phyloP scores from a whole-genome alignment of 1,284 basidiomycete species.

The Moniliella sp. region DNA sequence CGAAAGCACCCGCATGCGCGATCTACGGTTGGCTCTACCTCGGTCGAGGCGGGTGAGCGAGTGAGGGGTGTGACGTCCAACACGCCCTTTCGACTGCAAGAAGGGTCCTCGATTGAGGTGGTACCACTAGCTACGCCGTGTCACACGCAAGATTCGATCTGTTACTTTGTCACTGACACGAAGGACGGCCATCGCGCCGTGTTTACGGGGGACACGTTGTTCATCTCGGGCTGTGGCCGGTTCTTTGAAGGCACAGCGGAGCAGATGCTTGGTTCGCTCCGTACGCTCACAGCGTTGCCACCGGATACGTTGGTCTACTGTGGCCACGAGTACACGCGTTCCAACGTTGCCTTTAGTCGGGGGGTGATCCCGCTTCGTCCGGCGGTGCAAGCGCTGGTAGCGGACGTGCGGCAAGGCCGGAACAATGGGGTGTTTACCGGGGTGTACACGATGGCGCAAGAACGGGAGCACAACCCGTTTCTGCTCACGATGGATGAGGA shows the following conservation, averaged over 20 bases:
- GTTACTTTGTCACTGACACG: conserved; percentile 53
- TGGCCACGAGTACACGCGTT: conserved; percentile 48
- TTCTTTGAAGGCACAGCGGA: conserved; percentile 77
- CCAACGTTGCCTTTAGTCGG: conserved; percentile 30
- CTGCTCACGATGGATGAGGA: conserved; percentile 22
- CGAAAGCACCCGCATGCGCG: too few relatives aligned
- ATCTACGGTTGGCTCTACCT: too few relatives aligned
- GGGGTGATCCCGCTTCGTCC: conserved; percentile 46
- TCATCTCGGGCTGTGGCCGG: conserved; percentile 54
- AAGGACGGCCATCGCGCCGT: conserved; percentile 39
- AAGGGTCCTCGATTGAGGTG: conserved; percentile 9
- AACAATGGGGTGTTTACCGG: conserved; percentile 47
- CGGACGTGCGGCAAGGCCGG: conserved; percentile 6
- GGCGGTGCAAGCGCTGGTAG: conserved; percentile 41
- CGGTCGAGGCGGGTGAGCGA: too few relatives aligned
- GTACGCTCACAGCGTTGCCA: conserved; percentile 48
- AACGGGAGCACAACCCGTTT: conserved; percentile 41
- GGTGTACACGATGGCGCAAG: conserved; percentile 59
- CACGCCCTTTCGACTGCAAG: conserved; percentile 9
- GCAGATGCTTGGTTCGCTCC: conserved; percentile 65
- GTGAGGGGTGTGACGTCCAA: too few relatives aligned
- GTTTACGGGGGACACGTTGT: conserved; percentile 91
- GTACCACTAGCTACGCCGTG: conserved; percentile 58
- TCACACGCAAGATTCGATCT: conserved; percentile 89
- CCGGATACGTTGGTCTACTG: conserved; percentile 62